Conservation (phyloP, 176 grass and related monocot genomes). For the Triticum urartu region DNA sequence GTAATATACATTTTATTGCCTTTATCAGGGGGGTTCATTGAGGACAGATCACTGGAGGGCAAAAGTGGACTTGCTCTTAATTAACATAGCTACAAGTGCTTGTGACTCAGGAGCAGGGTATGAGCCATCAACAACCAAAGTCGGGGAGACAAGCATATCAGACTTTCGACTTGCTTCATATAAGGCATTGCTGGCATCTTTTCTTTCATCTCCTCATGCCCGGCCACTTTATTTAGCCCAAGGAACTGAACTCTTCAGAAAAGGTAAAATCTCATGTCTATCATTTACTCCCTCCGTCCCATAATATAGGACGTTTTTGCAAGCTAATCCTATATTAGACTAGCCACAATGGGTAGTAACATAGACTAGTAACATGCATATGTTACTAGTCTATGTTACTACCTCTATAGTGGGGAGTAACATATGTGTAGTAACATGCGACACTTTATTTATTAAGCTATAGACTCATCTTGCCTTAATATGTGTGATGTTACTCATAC, state of each 20-base stretch:
- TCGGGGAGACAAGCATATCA: constrained; percentile 39
- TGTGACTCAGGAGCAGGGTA: constrained; percentile 36
- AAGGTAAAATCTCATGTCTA: constrained; percentile 53
- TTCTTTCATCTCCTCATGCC: constrained; percentile 65
- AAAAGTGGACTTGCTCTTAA: constrained; percentile 64
- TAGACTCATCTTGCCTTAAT: too few species aligned
- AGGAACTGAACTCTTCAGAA: constrained; percentile 73
- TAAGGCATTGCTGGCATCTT: constrained; percentile 68
- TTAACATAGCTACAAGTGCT: constrained; percentile 66
- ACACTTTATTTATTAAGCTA: too few species aligned
- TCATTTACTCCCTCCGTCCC: background rate
- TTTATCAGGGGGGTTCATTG: constrained; percentile 62
- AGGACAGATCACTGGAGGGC: constrained; percentile 57
- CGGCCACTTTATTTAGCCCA: constrained; percentile 65
- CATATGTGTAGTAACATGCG: too few species aligned
- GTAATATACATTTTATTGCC: constrained; percentile 25
- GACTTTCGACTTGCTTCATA: constrained; percentile 69
- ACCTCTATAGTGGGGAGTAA: too few species aligned
- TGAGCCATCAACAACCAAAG: constrained; percentile 27
- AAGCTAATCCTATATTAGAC: too few species aligned
- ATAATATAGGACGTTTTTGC: too few species aligned
- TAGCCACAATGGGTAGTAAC: too few species aligned
- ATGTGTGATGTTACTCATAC: too few species aligned
- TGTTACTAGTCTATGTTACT: too few species aligned
- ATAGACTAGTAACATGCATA: too few species aligned